Conservation (phyloP, 2,329 filamentous ascomycete genomes). For the Apiospora hydei region DNA sequence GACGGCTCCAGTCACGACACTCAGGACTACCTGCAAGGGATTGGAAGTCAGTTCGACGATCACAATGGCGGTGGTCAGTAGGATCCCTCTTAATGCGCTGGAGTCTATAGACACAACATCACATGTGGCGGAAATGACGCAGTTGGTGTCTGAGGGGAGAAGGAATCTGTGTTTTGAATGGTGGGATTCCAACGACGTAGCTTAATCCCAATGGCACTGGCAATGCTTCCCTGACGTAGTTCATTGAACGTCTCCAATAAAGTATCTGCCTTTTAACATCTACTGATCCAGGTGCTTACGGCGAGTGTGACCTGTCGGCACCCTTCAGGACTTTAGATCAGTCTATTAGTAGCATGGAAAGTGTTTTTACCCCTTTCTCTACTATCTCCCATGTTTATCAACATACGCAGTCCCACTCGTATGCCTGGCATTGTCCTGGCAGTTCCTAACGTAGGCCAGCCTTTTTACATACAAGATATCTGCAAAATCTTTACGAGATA, state of each 20-base stretch:
- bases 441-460: accelerated
- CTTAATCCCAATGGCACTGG: too few species aligned
- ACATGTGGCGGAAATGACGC: not conserved
- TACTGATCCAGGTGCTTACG: too few species aligned
- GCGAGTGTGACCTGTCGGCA: too few species aligned
- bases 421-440: not conserved
- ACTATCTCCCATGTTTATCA: not conserved
- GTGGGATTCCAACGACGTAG: too few species aligned
- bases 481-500: not conserved
- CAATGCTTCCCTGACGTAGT: too few species aligned
- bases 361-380: not conserved
- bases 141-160: not conserved
- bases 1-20: not conserved
- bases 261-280: too few species aligned
- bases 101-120: not conserved
- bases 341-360: not conserved
- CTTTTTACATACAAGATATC: not conserved
- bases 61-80: not conserved
- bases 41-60: not conserved
- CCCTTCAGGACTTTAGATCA: not conserved
- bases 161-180: not conserved
- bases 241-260: too few species aligned
- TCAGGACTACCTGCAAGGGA: not conserved
- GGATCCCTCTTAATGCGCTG: not conserved
- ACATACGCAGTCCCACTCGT: not conserved